Conservation (phyloP, 441 rosid species). For the Manihot esculenta region DNA sequence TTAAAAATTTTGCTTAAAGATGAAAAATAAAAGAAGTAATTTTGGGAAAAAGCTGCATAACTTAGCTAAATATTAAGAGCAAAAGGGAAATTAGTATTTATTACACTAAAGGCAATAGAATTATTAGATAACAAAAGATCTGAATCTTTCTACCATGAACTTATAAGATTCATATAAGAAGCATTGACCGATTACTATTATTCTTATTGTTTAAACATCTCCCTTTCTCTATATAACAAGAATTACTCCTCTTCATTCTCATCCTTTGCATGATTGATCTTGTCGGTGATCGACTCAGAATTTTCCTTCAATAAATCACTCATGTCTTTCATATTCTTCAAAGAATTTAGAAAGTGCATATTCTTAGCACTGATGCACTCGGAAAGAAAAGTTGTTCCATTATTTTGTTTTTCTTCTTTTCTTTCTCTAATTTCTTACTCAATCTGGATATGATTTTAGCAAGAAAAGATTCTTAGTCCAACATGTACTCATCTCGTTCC, state of each 20-base stretch:
- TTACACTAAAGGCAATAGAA: too few relatives aligned
- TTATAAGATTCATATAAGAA: too few relatives aligned
- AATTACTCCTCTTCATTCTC: neutral
- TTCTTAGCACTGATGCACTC: slow-evolving; percentile 7
- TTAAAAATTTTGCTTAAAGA: neutral
- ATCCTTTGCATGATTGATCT: slow-evolving; percentile 10
- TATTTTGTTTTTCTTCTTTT: slow-evolving; percentile 19
- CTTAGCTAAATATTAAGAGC: neutral
- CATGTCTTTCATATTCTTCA: slow-evolving; percentile 17
- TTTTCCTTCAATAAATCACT: slow-evolving; percentile 13
- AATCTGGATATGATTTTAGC: slow-evolving; percentile 13
- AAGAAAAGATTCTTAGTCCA: slow-evolving; percentile 37
- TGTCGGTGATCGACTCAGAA: neutral
- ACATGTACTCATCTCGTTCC: slow-evolving; percentile 34
- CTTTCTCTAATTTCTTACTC: slow-evolving; percentile 18
- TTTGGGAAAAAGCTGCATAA: neutral
- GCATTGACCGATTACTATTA: too few relatives aligned
- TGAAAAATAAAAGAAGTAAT: neutral
- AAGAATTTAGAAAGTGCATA: neutral
- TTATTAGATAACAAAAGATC: neutral
- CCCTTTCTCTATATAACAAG: neutral
- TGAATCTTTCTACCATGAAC: neutral
- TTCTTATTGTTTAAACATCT: neutral
- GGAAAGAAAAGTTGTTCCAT: slow-evolving; percentile 14
- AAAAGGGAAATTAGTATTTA: neutral